These are phyloP conservation scores for Kluyveromyces dobzhanskii DNA, from an alignment of 805 yeast species.

Conservation along the genomic window DNA sequence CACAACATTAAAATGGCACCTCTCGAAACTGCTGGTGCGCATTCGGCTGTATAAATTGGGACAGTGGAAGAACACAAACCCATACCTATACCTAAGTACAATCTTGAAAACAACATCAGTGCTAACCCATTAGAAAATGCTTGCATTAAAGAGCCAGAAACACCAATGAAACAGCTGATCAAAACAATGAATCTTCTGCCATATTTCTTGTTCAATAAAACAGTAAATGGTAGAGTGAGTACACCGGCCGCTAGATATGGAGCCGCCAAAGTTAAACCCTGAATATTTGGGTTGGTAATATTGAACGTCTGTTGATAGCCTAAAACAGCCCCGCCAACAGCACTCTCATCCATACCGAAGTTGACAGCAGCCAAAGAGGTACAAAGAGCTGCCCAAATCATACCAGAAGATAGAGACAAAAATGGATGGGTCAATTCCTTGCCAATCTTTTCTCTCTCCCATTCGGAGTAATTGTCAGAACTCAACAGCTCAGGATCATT, in stretches of 20 bases:
- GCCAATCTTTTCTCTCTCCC: conserved; percentile 28
- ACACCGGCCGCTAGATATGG: conserved; percentile 55
- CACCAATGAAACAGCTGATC: conserved; percentile 48
- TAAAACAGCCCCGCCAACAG: conserved; percentile 57
- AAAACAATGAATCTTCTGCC: conserved; percentile 59
- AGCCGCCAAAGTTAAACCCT: conserved; percentile 56
- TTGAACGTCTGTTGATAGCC: conserved; percentile 42
- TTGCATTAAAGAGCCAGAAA: conserved; percentile 54
- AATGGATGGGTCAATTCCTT: conserved; percentile 42
- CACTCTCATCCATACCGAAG: conserved; percentile 69
- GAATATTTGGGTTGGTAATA: conserved; percentile 33
- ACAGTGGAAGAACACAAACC: conserved; percentile 63
- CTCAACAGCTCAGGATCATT: conserved; percentile 39
- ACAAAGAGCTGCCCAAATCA: conserved; percentile 58
- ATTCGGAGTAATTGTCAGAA: conserved; percentile 27
- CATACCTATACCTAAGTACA: conserved; percentile 54
- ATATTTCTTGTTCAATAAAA: conserved; percentile 38
- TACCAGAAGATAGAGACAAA: conserved; percentile 39
- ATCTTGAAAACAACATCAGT: conserved; percentile 51
- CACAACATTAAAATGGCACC: conserved; percentile 65
- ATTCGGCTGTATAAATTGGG: conserved; percentile 59
- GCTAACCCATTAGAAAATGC: conserved; percentile 55
- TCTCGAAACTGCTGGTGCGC: conserved; percentile 47
- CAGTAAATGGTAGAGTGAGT: conserved; percentile 50
- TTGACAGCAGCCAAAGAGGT: conserved; percentile 47